Conservation (phyloP, 176 grass and related monocot genomes). For the Oryza meridionalis region DNA sequence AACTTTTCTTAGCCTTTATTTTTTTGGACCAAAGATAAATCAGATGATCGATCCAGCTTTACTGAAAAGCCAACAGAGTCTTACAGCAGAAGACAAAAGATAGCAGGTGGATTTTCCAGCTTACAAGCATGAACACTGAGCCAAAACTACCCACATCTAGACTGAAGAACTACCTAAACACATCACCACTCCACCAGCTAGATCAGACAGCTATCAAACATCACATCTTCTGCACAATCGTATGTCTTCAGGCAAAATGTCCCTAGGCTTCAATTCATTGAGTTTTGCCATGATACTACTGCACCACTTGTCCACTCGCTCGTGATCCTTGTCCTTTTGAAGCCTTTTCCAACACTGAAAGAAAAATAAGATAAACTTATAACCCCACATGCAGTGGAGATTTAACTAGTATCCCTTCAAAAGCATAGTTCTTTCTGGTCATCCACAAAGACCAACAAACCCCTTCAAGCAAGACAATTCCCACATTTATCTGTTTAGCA, state of each 20-base stretch:
- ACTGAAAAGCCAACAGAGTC: neutral
- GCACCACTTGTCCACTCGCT: neutral
- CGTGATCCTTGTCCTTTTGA: neutral
- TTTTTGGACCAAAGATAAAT: neutral
- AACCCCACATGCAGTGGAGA: neutral
- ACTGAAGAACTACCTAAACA: neutral
- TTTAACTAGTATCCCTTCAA: neutral
- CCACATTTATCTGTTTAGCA: neutral
- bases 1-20: conserved; percentile 20
- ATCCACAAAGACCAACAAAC: neutral
- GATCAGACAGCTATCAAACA: neutral
- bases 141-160: neutral
- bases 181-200: neutral
- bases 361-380: neutral
- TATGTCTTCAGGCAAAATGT: neutral
- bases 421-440: too few relatives aligned
- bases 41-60: neutral
- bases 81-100: neutral
- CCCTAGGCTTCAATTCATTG: neutral
- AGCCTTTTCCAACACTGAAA: neutral
- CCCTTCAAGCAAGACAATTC: neutral
- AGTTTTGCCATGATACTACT: neutral
- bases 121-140: neutral
- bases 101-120: neutral
- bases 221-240: neutral